Evolutionary conservation across 441 rosid species (phyloP).

Genomic region (Populus tomentosa): DNA sequence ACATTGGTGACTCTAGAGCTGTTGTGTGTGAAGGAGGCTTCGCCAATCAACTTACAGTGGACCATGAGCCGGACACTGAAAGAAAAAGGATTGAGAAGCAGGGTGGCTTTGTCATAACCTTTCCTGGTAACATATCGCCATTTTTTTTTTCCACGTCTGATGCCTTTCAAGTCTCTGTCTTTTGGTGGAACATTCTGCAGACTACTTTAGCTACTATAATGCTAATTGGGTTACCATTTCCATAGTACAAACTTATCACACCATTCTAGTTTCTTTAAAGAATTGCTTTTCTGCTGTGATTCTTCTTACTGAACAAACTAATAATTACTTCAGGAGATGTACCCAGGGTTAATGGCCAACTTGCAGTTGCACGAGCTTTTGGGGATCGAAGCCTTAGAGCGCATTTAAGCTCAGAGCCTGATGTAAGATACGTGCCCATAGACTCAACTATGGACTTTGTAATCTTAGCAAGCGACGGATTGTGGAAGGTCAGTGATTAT

Average conservation of each 20-base stretch:
- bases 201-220: background rate
- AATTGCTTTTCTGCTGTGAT: background rate
- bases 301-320: background rate
- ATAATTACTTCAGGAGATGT: slow-evolving; percentile 52
- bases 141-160: background rate
- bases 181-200: background rate
- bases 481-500: too few relatives aligned
- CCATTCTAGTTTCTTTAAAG: background rate
- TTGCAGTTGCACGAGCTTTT: too few relatives aligned
- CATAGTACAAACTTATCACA: background rate
- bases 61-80: slow-evolving; percentile 56
- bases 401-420: too few relatives aligned
- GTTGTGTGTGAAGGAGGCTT: slow-evolving; percentile 55
- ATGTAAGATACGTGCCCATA: too few relatives aligned
- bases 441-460: too few relatives aligned
- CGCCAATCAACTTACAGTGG: slow-evolving; percentile 59
- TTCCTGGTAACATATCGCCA: slow-evolving; percentile 39
- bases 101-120: slow-evolving; percentile 57
- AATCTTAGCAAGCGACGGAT: too few relatives aligned
- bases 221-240: background rate
- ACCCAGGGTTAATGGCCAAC: slow-evolving; percentile 74
- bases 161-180: background rate
- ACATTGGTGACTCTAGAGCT: slow-evolving; percentile 64
- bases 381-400: too few relatives aligned
- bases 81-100: slow-evolving; percentile 50